Conservation (phyloP, 148 eudicot genomes). For the Cornus suecica region DNA sequence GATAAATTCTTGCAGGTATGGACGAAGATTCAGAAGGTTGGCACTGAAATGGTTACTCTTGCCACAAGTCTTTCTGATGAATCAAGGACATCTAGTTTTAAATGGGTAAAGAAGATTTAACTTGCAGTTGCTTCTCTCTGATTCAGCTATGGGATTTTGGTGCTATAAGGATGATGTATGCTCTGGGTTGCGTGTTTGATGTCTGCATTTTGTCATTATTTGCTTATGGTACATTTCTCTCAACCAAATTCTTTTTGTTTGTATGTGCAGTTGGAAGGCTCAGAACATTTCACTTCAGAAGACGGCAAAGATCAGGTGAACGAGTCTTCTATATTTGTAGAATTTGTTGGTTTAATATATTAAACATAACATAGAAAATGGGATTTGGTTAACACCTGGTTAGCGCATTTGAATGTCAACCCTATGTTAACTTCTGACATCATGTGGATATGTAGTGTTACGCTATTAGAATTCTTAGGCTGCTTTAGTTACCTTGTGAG, state of each 20-base stretch:
- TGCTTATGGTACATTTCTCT: not conserved
- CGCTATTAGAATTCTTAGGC: not conserved
- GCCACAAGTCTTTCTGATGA: constrained; percentile 65
- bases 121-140: not conserved
- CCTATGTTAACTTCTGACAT: not conserved
- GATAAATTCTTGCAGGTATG: constrained; percentile 49
- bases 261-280: not conserved
- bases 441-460: no score
- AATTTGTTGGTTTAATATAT: not conserved
- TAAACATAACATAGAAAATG: not conserved
- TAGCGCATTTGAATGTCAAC: not conserved
- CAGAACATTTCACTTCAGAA: not conserved
- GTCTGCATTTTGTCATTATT: not conserved
- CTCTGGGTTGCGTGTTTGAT: not conserved
- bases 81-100: constrained; percentile 43
- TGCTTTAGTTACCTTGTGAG: not conserved
- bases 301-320: not conserved
- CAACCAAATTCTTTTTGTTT: not conserved
- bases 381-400: not conserved
- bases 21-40: constrained; percentile 64
- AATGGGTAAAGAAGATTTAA: constrained; percentile 41
- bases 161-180: not conserved
- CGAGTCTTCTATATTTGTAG: not conserved
- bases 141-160: not conserved
- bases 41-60: constrained; percentile 62